phyloP scores from a whole-genome alignment of 78 protist genomes.

The Blattamonas nauphoetae region DNA sequence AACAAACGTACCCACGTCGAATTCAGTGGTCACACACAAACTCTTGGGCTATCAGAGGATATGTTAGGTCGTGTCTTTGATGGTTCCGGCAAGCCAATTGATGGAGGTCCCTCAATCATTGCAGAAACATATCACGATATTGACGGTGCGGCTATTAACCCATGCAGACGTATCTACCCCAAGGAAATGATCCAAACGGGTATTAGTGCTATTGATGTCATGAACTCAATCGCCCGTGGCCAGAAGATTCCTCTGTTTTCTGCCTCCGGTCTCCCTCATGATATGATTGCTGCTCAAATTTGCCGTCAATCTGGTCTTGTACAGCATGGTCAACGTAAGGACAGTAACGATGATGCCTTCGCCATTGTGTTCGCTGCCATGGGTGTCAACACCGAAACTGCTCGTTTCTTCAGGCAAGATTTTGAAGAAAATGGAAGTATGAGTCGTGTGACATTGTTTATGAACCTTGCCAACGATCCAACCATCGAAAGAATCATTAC shows the following conservation, averaged over 20 bases:
- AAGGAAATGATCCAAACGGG: constrained; percentile 99
- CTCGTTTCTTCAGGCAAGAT: constrained; percentile 89
- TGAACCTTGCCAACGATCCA: constrained; percentile 98
- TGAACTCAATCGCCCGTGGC: constrained; percentile 98
- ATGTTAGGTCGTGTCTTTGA: constrained; percentile 97
- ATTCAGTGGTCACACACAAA: constrained; percentile 86
- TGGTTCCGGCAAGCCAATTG: constrained; percentile 98
- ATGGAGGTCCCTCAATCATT: constrained; percentile 83
- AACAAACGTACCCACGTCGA: constrained; percentile 74
- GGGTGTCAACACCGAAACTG: constrained; percentile 98
- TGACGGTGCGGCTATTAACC: constrained; percentile 91
- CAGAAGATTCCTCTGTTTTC: constrained; percentile 99
- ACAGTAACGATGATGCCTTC: constrained; percentile 82
- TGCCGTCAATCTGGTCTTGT: constrained; percentile 97
- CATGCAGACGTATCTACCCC: constrained; percentile 89
- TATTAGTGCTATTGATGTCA: constrained; percentile 93
- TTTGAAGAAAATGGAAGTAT: constrained; percentile 93
- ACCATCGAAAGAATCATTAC: constrained; percentile 99
- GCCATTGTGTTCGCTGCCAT: constrained; percentile 99
- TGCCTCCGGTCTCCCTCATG: constrained; percentile 97
- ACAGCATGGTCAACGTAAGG: constrained; percentile 43
- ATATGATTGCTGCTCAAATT: constrained; percentile 96
- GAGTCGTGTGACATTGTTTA: constrained; percentile 89
- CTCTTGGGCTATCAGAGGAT: constrained; percentile 88
- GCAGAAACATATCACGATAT: constrained; percentile 95